Conservation (phyloP, 768 basidiomycete genomes). For the Termitomyces bulborhizus region DNA sequence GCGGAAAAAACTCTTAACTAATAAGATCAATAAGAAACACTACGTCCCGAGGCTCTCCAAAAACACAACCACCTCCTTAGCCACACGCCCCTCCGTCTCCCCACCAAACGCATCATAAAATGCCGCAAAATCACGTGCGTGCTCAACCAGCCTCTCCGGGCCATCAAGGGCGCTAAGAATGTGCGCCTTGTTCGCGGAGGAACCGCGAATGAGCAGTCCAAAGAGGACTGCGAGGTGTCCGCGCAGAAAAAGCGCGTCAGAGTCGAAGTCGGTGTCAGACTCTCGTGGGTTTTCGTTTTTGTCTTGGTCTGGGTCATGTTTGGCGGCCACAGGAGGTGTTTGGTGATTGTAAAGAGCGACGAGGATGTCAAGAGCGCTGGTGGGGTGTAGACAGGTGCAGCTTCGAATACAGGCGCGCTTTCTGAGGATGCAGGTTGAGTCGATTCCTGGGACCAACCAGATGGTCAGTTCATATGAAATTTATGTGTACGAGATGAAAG, state of each 20-base stretch:
- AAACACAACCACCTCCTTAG: conserved; percentile 46
- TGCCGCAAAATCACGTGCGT: conserved; percentile 42
- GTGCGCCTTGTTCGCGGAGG: conserved; percentile 25
- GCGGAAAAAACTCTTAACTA: background rate
- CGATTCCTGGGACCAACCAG: conserved; percentile 31
- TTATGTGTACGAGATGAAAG: background rate
- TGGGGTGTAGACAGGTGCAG: conserved; percentile 44
- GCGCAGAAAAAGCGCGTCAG: conserved; percentile 46
- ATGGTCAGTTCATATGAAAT: background rate
- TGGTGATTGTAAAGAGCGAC: conserved; percentile 41
- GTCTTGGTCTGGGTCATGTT: conserved; percentile 13
- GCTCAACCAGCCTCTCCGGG: conserved; percentile 28
- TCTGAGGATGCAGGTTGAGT: conserved; percentile 42
- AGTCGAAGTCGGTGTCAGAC: conserved; percentile 8
- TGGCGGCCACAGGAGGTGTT: conserved; percentile 14
- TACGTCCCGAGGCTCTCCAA: conserved; percentile 35
- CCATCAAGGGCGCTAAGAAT: conserved; percentile 26
- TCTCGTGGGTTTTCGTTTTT: conserved; percentile 19
- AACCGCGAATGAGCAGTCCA: conserved; percentile 44
- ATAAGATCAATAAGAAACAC: background rate
- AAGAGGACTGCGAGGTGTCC: conserved; percentile 76
- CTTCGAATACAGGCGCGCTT: conserved; percentile 40
- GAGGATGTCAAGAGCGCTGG: conserved; percentile 46
- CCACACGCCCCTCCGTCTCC: conserved; percentile 36
- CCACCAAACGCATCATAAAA: conserved; percentile 30